Evolutionary conservation across 768 basidiomycete species (phyloP), one percentile per base, ranked within the genome.

Genomic region (Suillus fuscotomentosus): DNA sequence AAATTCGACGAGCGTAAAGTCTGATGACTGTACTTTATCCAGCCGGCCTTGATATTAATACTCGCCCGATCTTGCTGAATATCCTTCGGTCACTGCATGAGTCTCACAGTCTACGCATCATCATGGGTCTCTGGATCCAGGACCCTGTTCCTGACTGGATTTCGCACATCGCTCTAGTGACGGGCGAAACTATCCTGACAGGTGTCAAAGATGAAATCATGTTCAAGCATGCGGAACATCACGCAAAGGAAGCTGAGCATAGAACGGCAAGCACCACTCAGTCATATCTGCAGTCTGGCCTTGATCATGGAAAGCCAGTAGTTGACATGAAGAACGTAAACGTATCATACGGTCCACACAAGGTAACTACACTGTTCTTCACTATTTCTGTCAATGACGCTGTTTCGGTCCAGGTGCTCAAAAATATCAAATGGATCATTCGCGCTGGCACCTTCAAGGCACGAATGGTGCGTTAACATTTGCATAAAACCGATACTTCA

Each of bases 41-140:
- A 95, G 94, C 94, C 66, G 94, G 94, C 1, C 79, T 96, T 14
- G 94, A 96, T 69, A 77, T 80, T 4, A 68, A 81, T 15, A 87
- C 83, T 6, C 84, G 93, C 15, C 81, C 83, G 1, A 76, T 78
- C 11, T 76, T 95, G 2, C 75, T 88, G 8, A 71, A 77, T 9
- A 80, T 91, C 20, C 80, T 94, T 11, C 76, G 80, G n/a, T 69
- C 77, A 1, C 76, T 91, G 3, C 88, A 92, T 56, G 67, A 68
- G 5, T 67, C 78, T 0, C 75, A 76, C 47, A 69, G 69, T 4
- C 91, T 92, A 3, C 84, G 85, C 17, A 79, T 93, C 39, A 82
- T 92, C 62, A 76, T 92, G 66, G 84, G 88, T 1, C 76, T 91
- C 17, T 82, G 93, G 36, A 76, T 81, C 13, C 92, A 94, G 64